Evolutionary conservation across 2,329 filamentous ascomycete species (phyloP).

Genomic region (Fusarium verrucosum): DNA sequence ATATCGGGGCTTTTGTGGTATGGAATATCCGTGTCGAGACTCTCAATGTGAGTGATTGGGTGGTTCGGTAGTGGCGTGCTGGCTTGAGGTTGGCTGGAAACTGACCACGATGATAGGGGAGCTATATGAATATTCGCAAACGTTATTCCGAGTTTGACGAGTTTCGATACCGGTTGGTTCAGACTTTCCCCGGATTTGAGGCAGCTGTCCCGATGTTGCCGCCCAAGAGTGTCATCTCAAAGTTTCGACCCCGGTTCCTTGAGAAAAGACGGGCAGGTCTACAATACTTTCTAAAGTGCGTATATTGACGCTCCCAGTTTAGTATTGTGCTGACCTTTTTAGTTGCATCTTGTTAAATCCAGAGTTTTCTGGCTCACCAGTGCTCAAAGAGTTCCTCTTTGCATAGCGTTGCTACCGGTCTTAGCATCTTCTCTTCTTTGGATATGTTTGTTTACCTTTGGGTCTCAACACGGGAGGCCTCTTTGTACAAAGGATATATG

Average conservation of each 20-base stretch:
- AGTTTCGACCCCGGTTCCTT: constrained; percentile 84
- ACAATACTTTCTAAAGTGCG: constrained; percentile 93
- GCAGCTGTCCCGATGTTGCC: constrained; percentile 90
- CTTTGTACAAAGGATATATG: constrained; percentile 38
- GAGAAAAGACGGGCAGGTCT: constrained; percentile 84
- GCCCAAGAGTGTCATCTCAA: constrained; percentile 89
- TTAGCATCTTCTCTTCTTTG: constrained; percentile 31
- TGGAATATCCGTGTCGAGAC: constrained; percentile 93
- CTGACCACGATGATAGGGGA: constrained; percentile 56
- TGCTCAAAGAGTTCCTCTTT: constrained; percentile 91
- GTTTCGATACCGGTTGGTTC: constrained; percentile 75
- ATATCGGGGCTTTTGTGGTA: constrained; percentile 89
- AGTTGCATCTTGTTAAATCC: constrained; percentile 93
- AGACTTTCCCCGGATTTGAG: constrained; percentile 84
- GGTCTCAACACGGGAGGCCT: constrained; percentile 23
- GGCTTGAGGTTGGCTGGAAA: background rate
- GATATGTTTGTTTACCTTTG: constrained; percentile 37
- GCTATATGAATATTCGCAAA: constrained; percentile 70
- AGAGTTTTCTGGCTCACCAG: constrained; percentile 90
- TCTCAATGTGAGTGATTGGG: constrained; percentile 67
- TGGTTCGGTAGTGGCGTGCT: constrained; percentile 8
- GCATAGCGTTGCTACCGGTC: constrained; percentile 51
- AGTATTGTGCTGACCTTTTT: constrained; percentile 29
- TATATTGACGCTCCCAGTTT: background rate
- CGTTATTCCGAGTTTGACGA: constrained; percentile 95